These are phyloP conservation scores for Colletotrichum tofieldiae DNA, from an alignment of 2,329 filamentous ascomycete species.

Conservation along the genomic window DNA sequence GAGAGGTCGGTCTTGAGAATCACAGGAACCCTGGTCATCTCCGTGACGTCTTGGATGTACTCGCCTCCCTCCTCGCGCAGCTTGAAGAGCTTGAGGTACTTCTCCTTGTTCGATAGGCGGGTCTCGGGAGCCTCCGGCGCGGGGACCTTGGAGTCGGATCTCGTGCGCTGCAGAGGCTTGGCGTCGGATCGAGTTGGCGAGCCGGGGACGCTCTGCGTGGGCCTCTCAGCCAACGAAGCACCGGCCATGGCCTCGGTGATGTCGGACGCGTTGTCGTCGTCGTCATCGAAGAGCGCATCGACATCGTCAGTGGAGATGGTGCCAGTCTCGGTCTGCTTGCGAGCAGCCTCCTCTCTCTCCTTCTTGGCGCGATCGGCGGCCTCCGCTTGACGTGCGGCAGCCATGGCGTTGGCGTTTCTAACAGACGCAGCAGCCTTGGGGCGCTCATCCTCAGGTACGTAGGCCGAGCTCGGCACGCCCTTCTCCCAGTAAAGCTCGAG, in stretches of 20 bases:
- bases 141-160: constrained; percentile 93
- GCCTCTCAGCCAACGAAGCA: constrained; percentile 89
- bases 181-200: constrained; percentile 85
- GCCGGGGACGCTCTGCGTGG: constrained; percentile 94
- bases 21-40: constrained; percentile 98
- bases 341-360: constrained; percentile 91
- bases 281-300: constrained; percentile 95
- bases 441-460: constrained; percentile 96
- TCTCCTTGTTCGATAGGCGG: constrained; percentile 93
- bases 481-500: constrained; percentile 99
- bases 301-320: constrained; percentile 95
- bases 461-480: constrained; percentile 95
- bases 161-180: constrained; percentile 85
- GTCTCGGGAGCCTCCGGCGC: constrained; percentile 82
- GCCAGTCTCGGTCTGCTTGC: constrained; percentile 94
- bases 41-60: constrained; percentile 97
- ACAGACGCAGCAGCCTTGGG: constrained; percentile 85
- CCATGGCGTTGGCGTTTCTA: constrained; percentile 81
- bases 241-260: constrained; percentile 93
- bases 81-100: constrained; percentile 91
- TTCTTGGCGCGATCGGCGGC: constrained; percentile 85
- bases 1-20: constrained; percentile 97
- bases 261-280: constrained; percentile 90
- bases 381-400: constrained; percentile 85
- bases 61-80: constrained; percentile 93